Evolutionary conservation across 192 early-diverging fungal species (phyloP).

Genomic region (Tieghemiomyces parasiticus): DNA sequence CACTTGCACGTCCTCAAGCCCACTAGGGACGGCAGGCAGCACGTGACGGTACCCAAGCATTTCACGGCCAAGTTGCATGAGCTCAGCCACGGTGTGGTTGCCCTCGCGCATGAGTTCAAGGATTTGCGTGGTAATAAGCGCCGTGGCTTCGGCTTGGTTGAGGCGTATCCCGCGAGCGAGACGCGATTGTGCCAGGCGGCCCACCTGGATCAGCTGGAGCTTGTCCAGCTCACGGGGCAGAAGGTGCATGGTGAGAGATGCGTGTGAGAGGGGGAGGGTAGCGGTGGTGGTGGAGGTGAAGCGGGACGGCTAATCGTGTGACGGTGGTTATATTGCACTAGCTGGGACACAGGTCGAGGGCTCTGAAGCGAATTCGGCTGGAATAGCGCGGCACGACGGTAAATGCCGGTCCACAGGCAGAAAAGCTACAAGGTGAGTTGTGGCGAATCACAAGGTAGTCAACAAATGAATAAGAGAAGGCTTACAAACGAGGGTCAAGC

Average conservation of each 20-base stretch:
- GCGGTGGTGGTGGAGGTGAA: too few relatives aligned
- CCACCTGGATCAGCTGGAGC: conserved; percentile 76
- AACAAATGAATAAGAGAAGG: too few relatives aligned
- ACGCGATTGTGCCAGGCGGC: conserved; percentile 76
- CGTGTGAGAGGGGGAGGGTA: too few relatives aligned
- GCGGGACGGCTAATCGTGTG: too few relatives aligned
- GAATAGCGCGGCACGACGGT: too few relatives aligned
- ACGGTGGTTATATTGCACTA: too few relatives aligned
- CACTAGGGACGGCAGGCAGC: conserved; percentile 45
- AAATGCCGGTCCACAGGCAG: too few relatives aligned
- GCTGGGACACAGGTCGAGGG: too few relatives aligned
- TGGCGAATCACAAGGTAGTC: too few relatives aligned
- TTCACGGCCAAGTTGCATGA: conserved; percentile 75
- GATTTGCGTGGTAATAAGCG: conserved; percentile 76
- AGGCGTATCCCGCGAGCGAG: conserved; percentile 77
- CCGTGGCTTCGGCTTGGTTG: conserved; percentile 75
- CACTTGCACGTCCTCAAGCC: conserved; percentile 70
- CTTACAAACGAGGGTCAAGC: too few relatives aligned
- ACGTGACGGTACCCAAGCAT: conserved; percentile 84
- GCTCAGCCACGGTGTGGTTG: conserved; percentile 62
- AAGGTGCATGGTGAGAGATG: conserved; percentile 49
- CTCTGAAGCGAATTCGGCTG: too few relatives aligned
- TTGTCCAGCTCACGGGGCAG: conserved; percentile 91
- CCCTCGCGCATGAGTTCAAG: conserved; percentile 87
- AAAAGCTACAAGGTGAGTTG: too few relatives aligned